Evolutionary conservation across 2,329 filamentous ascomycete species (phyloP).

Genomic region (Xylariaceae sp.): DNA sequence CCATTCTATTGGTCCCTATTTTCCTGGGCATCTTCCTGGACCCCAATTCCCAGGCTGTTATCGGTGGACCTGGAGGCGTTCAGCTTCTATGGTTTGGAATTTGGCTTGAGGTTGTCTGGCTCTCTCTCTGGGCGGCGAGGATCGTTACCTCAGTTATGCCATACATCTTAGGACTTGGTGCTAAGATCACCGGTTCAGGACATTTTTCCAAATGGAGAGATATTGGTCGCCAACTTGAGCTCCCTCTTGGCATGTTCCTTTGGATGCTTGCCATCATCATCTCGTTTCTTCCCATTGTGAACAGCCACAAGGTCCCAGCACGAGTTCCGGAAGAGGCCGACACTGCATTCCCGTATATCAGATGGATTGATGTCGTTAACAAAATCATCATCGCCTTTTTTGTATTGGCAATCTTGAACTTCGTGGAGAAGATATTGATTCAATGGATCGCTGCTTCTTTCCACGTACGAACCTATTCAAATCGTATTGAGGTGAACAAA

Average conservation of each 20-base stretch:
- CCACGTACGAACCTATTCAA: conserved; percentile 87
- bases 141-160: conserved; percentile 61
- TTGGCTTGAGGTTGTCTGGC: conserved; percentile 93
- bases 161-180: conserved; percentile 55
- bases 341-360: conserved; percentile 56
- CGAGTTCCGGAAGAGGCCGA: conserved; percentile 45
- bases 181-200: conserved; percentile 79
- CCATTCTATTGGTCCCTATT: conserved; percentile 71
- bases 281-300: conserved; percentile 85
- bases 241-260: conserved; percentile 86
- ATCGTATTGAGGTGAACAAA: conserved; percentile 91
- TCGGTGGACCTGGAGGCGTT: conserved; percentile 74
- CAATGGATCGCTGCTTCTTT: conserved; percentile 95
- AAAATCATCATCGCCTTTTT: conserved; percentile 89
- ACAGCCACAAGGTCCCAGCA: conserved; percentile 55
- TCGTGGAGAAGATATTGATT: conserved; percentile 90
- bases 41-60: conserved; percentile 52
- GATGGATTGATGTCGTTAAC: conserved; percentile 81
- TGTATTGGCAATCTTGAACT: conserved; percentile 79
- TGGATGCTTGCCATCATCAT: conserved; percentile 90
- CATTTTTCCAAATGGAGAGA: conserved; percentile 94
- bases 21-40: conserved; percentile 68
- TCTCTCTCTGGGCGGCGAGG: conserved; percentile 81
- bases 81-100: conserved; percentile 89
- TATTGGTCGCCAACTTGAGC: conserved; percentile 82